Evolutionary conservation across 2,329 filamentous ascomycete genomes (phyloP).

Genomic region (Apiospora koreana): DNA sequence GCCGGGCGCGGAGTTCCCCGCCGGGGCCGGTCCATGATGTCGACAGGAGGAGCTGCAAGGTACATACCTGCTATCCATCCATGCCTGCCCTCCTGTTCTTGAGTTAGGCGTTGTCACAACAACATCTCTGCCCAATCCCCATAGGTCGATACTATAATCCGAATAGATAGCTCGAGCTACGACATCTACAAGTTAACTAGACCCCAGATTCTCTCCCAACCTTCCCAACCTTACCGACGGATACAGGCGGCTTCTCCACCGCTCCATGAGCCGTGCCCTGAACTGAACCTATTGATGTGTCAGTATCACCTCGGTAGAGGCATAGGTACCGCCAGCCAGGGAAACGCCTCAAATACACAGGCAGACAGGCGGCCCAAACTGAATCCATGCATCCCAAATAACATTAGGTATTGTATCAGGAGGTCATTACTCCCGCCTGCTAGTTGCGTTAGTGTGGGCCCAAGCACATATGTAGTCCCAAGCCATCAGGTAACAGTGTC

Average conservation of each 20-base stretch:
- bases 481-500: not conserved
- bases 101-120: not conserved
- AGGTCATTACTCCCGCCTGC: not conserved
- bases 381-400: slow-evolving; percentile 8
- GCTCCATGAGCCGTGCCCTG: not conserved
- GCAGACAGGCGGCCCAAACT: not conserved
- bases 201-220: not conserved
- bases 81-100: not conserved
- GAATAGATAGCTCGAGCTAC: not conserved
- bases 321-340: not conserved
- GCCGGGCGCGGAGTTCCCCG: slow-evolving; percentile 10
- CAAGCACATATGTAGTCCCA: slow-evolving; percentile 4
- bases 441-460: not conserved
- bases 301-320: slow-evolving; percentile 10
- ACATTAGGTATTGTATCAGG: slow-evolving; percentile 3
- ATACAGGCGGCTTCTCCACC: slow-evolving; percentile 15
- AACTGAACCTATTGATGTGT: slow-evolving; percentile 2
- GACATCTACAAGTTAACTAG: not conserved
- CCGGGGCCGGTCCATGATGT: not conserved
- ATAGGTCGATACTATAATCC: not conserved
- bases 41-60: slow-evolving; percentile 8
- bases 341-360: not conserved
- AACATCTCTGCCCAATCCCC: not conserved
- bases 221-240: slow-evolving; percentile 15
- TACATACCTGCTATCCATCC: not conserved